A percentile compares a stretch with the other conserved stretches of the same genome.
These are phyloP conservation scores for Begonia peltatifolia DNA, from an alignment of 306 rosid genomes.

Conservation along the genomic window DNA sequence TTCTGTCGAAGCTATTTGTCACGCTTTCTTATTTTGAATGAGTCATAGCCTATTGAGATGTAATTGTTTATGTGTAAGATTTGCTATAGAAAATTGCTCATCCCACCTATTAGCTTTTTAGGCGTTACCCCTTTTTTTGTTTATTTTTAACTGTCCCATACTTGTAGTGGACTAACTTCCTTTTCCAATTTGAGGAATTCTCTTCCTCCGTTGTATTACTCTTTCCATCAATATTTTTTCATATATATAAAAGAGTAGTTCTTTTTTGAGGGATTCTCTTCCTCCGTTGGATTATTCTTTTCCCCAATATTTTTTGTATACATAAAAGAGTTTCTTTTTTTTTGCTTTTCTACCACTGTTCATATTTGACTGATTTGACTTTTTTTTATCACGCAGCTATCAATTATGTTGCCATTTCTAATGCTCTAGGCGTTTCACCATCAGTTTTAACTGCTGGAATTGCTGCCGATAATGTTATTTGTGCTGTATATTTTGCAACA, in stretches of 20 bases:
- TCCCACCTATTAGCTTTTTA: too few relatives aligned
- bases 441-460: slow-evolving; percentile 42
- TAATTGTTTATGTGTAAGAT: too few relatives aligned
- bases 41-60: too few relatives aligned
- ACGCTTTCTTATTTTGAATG: background rate
- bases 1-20: slow-evolving; percentile 1
- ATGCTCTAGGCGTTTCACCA: slow-evolving; percentile 37
- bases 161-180: too few relatives aligned
- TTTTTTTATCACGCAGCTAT: slow-evolving; percentile 30
- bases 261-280: background rate
- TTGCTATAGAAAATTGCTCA: too few relatives aligned
- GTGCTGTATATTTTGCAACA: slow-evolving; percentile 26
- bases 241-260: background rate
- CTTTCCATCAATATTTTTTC: background rate
- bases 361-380: slow-evolving; percentile 1
- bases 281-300: background rate
- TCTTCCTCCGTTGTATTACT: background rate
- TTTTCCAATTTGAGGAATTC: too few relatives aligned
- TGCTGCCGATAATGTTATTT: slow-evolving; percentile 36
- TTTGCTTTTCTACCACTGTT: background rate
- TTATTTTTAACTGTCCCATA: too few relatives aligned
- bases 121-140: too few relatives aligned
- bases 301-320: background rate
- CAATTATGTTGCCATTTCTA: slow-evolving; percentile 42
- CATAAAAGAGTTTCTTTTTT: background rate